phyloP scores from a whole-genome alignment of 768 basidiomycete genomes.

The Butyriboletus loyo region DNA sequence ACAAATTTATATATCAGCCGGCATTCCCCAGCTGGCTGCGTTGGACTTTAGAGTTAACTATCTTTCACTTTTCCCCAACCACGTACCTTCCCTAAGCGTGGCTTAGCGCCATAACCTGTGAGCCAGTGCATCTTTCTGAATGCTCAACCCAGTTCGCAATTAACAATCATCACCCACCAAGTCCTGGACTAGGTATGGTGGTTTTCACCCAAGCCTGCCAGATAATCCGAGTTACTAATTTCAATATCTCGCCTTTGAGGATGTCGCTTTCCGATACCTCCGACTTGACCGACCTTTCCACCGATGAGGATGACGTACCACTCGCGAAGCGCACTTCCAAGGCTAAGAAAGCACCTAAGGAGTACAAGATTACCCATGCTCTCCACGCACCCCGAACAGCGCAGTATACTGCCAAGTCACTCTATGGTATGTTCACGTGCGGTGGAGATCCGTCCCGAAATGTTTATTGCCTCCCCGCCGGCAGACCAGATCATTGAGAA shows the following conservation, averaged over 20 bases:
- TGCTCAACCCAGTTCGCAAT: neutral
- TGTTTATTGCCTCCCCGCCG: neutral
- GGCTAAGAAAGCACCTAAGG: slow-evolving; percentile 24
- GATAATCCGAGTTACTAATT: neutral
- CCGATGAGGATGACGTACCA: slow-evolving; percentile 36
- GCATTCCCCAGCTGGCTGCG: slow-evolving; percentile 6
- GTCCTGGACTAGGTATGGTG: neutral
- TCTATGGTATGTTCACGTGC: slow-evolving; percentile 38
- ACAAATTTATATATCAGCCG: slow-evolving; percentile 10
- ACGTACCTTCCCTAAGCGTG: neutral
- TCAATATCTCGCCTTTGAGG: neutral
- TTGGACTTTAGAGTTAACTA: neutral
- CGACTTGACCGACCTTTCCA: slow-evolving; percentile 47
- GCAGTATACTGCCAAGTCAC: slow-evolving; percentile 40
- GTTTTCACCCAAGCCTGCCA: neutral
- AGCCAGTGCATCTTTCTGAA: neutral
- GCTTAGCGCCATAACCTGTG: neutral
- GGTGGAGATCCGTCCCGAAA: neutral
- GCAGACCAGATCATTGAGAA: slow-evolving; percentile 48
- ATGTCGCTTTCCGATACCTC: slow-evolving; percentile 43
- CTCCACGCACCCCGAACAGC: slow-evolving; percentile 39
- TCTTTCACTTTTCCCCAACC: neutral
- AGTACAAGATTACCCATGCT: slow-evolving; percentile 30
- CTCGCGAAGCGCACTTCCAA: slow-evolving; percentile 21
- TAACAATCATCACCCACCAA: neutral